Base-by-base conservation (phyloP, 192 early-diverging fungal species). In the Gonapodya sp. region DNA sequence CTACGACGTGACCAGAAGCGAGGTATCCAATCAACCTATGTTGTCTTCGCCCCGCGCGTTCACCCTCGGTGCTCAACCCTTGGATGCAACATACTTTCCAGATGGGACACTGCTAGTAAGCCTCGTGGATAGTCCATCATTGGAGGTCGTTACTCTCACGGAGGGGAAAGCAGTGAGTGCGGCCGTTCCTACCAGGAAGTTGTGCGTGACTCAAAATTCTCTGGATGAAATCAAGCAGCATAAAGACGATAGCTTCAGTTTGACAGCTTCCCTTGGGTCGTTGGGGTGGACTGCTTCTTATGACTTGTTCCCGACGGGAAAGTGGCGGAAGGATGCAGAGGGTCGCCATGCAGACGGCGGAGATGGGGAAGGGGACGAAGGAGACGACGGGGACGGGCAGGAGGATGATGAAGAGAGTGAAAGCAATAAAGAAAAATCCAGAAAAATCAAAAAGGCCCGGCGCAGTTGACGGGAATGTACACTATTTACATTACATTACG, bases 251-350 rank as follows among this genome's bases (percentile, higher is more conserved):
- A n/a, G 85, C 81, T 64, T 36, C 80, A 79, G 89, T 85, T 1
- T 84, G 88, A 30, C 73, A 36, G 0, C 73, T 89, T 30, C 88
- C 88, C n/a, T n/a, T n/a, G 46, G 46, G 8, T 16, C 46, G 46
- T 24, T 64, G 8, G 46, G 46, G 24, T 64, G 46, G 46, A 64
- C 8, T 8, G 46, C 8, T 8, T 16, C 8, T 8, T 64, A 64
- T 1, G 88, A 90, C 35, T 82, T 85, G 36, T 83, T 85, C 73
- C 77, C 82, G 18, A 89, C 83, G 1, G 85, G 84, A 36, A 87
- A 89, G 73, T 79, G 88, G 80, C 86, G 89, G 36, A 90, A 90
- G 82, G 83, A 80, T 36, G 84, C 84, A 36, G 79, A 85, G 79
- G 83, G 83, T 78, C 82, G 82, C 82, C 84, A 84, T 1, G 84